Evolutionary conservation across 495 filamentous ascomycete genomes (phyloP), one percentile per base, ranked within the genome.

Genomic region (Tuber magnatum): DNA sequence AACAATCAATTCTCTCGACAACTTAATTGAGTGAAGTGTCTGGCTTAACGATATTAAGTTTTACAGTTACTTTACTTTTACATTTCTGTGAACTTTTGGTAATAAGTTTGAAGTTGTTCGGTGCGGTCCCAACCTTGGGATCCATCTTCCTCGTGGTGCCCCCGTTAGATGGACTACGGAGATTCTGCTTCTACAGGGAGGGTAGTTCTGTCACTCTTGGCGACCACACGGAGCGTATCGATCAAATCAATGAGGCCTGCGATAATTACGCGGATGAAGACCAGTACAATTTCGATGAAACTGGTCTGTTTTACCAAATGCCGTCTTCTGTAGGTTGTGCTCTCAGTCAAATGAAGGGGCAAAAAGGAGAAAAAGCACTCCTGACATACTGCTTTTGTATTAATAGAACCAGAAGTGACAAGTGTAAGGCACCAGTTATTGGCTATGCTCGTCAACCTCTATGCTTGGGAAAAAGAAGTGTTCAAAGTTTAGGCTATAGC

Each of bases 211-310:
- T 75, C 20, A 68, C 38, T 39, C 73, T 48, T 68, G 70, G 65
- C 3, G 38, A 71, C 3, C 68, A 28, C 28, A 22, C 43, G 16
- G 76, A 78, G 22, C 42, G 79, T 43, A 65, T 81, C 38, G 74
- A 76, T n/a, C 76, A 65, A 22, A 65, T 83, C 20, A 74, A 76
- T 28, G 74, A 72, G 28, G 40, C 78, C 24, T 43, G 61, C 38
- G 73, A 71, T 3, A 77, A 81, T 14, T 83, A 81, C 71, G n/a
- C 39, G 3, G 73, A 71, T 51, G 42, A 78, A 68, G 80, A 84
- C 77, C 79, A 76, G 24, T 83, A 80, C 71, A 83, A 82, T 74
- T 79, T 84, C 68, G 80, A 83, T 76, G 79, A 83, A 41, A 81
- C 81, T 22, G 76, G 79, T 10, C 71, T 83, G 41, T 83, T 77